Base-by-base conservation (phyloP, 179 eudicot species). In the Patellifolia procumbens region DNA sequence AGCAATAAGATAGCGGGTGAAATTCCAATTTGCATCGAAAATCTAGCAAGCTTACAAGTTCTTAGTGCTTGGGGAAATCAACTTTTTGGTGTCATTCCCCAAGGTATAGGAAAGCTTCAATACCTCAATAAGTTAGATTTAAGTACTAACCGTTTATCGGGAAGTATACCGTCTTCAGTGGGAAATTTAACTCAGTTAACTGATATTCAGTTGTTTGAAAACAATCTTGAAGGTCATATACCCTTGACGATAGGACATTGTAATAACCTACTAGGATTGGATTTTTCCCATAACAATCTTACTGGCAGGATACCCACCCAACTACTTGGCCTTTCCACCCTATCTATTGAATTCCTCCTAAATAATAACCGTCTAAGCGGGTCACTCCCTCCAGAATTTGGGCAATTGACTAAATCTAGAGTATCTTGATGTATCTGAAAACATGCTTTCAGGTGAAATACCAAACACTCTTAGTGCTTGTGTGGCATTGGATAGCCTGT, bases 391-490 rank as follows among this genome's bases (percentile, higher is more conserved):
- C 17, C 29, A 37, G 79, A 82, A 56, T 73, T 82, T 39, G 85
- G 81, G 12, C 19, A 34, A 7, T 48, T 82, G 51, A 42, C 1
- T n/a, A 16, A 75, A 48, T 29, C 52, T 84, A 1, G 46, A 9
- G 10, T 0, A 0, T 12, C 63, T 81, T 6, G 51, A 52, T 35
- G 15, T 78, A 37, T 81, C 80, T 7, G 13, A 72, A 1, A 80
- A 78, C 52, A 17, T 8, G 28, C 45, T 83, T 22, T 53, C 75
- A 2, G 81, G 83, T 42, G 43, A 72, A 48, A 72, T 81, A 43
- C 84, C 84, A 35, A 69, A 19, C 29, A 53, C 76, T 39, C 70
- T 81, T 5, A 74, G 81, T 15, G 35, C 66, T 9, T 83, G 86
- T 8, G 29, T 60, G 11, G 51, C 10, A 4, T 61, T 80, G 35